Conservation (phyloP, 352 stramenopile species). For the Globisporangium splendens region DNA sequence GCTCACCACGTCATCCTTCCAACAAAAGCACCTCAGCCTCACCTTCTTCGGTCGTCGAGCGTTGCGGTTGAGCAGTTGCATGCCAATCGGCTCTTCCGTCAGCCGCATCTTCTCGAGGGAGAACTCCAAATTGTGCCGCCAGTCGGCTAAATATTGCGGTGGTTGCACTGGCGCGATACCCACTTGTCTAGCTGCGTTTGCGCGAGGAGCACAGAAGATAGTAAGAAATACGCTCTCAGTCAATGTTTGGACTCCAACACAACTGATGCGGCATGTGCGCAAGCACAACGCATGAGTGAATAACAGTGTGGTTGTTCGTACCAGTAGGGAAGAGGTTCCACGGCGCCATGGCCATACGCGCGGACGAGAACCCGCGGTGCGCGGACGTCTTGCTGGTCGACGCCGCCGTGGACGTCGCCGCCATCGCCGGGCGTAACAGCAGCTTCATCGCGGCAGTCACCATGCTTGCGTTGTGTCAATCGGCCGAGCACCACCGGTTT, state of each 20-base stretch:
- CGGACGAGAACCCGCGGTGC: constrained; percentile 22
- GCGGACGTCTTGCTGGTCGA: background rate
- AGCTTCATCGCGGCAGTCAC: constrained; percentile 14
- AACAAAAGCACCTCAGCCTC: background rate
- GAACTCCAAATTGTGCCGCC: constrained; percentile 53
- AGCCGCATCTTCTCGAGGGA: constrained; percentile 54
- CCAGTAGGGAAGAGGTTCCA: constrained; percentile 50
- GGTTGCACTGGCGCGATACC: constrained; percentile 14
- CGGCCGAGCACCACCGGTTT: constrained; percentile 6
- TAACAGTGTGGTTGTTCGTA: constrained; percentile 8
- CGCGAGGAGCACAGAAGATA: background rate
- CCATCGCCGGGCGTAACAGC: constrained; percentile 8
- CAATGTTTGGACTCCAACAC: background rate
- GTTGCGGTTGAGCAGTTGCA: constrained; percentile 49
- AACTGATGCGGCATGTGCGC: background rate
- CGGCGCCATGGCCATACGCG: constrained; percentile 5
- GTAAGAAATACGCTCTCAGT: constrained; percentile 1
- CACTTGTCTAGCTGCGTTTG: constrained; percentile 9
- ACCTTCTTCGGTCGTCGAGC: constrained; percentile 45
- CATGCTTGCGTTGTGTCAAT: constrained; percentile 7
- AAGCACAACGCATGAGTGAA: background rate
- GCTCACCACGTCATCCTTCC: background rate
- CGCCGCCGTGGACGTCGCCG: background rate
- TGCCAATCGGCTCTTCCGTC: constrained; percentile 21
- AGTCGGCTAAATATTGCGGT: constrained; percentile 49